Evolutionary conservation across 2,329 filamentous ascomycete species (phyloP), one percentile per base, ranked within the genome.

Genomic region (Xylariaceae sp.): DNA sequence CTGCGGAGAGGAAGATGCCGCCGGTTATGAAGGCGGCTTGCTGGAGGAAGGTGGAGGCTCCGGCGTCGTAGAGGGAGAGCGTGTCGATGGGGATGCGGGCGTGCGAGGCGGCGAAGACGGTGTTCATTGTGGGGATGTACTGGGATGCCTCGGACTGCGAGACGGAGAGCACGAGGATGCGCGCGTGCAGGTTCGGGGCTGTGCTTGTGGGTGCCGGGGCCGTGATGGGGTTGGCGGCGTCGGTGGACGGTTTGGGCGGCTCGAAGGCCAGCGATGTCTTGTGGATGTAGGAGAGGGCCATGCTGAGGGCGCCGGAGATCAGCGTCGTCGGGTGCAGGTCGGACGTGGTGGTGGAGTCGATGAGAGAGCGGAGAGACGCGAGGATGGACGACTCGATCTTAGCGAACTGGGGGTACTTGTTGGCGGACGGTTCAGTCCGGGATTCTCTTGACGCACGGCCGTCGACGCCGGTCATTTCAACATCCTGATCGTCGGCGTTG

Each of bases 51-150:
- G 95, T 92, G 0, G 92, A 89, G 62, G 90, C 91, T 0, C 92
- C 89, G 62, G 90, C 84, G 19, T 89, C 90, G 40, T 87, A 84
- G 12, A 99, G 78, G 61, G 95, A 88, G 56, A 95, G 81, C 32
- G 96, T 92, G 70, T 99, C 94, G 65, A 99, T 91, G 21, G 92
- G 89, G 59, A 99, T 90, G 63, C 84, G 83, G 51, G 91, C 81
- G 60, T 92, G 86, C 66, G 95, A 89, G 55, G 92, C 94, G 2
- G 94, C 94, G 72, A 99, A 99, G 57, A 97, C 95, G 64, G 87
- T 84, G 74, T 99, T 99, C 94, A 99, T 99, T 62, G 95, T 94
- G 0, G 92, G 88, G 52, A 99, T 99, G 74, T 99, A 99, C 71
- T 97, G 88, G 5, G 91, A 85, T 0, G 95, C 83, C 64, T 92